Evolutionary conservation across 140 eudicot species (phyloP), one percentile per base, ranked within the genome.

Genomic region (Ambrosia hybrid): DNA sequence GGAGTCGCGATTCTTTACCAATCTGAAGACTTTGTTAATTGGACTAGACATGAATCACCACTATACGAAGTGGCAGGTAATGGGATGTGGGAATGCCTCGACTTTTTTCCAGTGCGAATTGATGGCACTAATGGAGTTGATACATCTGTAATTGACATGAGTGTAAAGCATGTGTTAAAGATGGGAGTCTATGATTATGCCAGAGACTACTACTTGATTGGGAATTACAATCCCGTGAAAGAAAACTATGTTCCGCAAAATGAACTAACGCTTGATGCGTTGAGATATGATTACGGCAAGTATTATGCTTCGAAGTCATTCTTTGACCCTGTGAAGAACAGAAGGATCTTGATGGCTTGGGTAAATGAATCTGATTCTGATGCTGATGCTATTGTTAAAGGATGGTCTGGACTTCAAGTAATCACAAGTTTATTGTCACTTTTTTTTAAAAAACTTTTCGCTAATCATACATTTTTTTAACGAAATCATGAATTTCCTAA

Each of bases 51-150:
- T 1, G 71, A 85, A 11, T 69, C 68, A 13, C 88, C 87, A 6
- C 80, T 90, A n/a, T 85, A 81, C 73, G 67, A 72, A 5, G 80
- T 82, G 2, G 71, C 74, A 8, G 76, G 60, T 9, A 87, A 89
- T 0, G 85, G 85, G 12, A 82, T 87, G 72, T 90, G 91, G 91
- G 96, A 90, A 73, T 90, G 96, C 51, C 91, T 86, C 2, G 96
- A 90, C 76, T 90, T 90, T 41, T 90, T 67, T 41, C 96, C 96
- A 9, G 96, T 87, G 51, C 43, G 57, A 61, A 60, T 57, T 33
- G 51, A 76, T 51, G 76, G 80, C 37, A 36, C 67, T 3, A 72
- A 83, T 4, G 96, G 89, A 11, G 73, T 73, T 0, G 95, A 87
- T 38, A 81, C 87, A 9, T 80, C 90, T 34, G 80, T 57, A 1